Percentiles rank a stretch among this genome's conserved stretches.
Evolutionary conservation across 257 asterid species (phyloP).

Genomic region (Petunia axillaris): DNA sequence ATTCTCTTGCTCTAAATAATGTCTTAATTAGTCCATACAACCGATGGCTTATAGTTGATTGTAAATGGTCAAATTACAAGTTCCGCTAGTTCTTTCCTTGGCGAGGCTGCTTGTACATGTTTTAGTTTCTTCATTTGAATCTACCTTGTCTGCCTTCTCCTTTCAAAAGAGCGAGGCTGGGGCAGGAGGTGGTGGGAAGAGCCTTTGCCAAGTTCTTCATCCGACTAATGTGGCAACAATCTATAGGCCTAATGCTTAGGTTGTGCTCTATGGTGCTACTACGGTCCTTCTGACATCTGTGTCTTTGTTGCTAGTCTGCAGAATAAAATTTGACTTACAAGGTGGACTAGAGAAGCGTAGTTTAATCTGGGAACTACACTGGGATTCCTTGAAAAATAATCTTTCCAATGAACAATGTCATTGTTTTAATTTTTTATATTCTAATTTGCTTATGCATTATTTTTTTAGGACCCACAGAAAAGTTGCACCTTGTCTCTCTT

Average conservation of each 20-base stretch:
- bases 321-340: background rate
- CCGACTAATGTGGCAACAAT: background rate
- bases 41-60: constrained; percentile 6
- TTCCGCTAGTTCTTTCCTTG: background rate
- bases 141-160: constrained; percentile 5
- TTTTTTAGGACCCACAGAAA: background rate
- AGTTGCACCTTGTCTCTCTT: background rate
- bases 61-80: background rate
- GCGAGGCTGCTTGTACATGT: background rate
- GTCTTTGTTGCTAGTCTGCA: background rate
- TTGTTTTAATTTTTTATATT: background rate
- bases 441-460: constrained; percentile 9
- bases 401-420: background rate
- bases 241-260: constrained; percentile 16
- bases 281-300: background rate
- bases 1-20: constrained; percentile 3
- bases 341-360: background rate
- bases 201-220: background rate
- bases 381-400: constrained; percentile 10
- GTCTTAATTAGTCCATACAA: constrained; percentile 19
- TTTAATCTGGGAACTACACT: constrained; percentile 14
- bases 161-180: background rate
- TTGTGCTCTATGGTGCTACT: background rate
- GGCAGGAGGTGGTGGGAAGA: constrained; percentile 5
- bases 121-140: constrained; percentile 16